Evolutionary conservation across 371 early-diverging fungal genomes (phyloP).

Genomic region (Rhizopus arrhizus): DNA sequence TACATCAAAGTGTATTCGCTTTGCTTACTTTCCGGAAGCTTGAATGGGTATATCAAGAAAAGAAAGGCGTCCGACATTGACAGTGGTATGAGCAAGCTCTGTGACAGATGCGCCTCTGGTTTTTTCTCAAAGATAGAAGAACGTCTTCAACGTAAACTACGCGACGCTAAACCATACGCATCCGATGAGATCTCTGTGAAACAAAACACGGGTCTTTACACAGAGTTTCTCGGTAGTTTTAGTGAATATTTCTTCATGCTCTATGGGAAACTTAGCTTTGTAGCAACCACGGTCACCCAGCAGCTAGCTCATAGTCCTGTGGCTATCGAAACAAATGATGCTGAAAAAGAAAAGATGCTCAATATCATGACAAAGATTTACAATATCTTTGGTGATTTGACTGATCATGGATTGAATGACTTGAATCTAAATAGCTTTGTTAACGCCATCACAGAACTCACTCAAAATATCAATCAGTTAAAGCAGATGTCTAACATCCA

Average conservation of each 20-base stretch:
- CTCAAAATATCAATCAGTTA: neutral
- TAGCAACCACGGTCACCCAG: neutral
- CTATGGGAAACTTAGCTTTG: slow-evolving; percentile 9
- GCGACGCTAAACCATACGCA: neutral
- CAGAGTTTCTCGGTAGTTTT: slow-evolving; percentile 14
- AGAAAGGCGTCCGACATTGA: neutral
- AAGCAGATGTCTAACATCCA: neutral
- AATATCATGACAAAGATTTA: slow-evolving; percentile 1
- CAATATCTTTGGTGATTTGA: neutral
- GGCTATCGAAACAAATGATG: neutral
- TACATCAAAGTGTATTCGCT: slow-evolving; percentile 17
- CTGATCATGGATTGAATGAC: neutral
- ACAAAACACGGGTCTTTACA: neutral
- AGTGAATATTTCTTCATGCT: slow-evolving; percentile 20
- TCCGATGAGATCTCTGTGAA: neutral
- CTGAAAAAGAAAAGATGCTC: neutral
- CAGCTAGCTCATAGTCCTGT: neutral
- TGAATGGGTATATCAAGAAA: neutral
- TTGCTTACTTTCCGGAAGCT: neutral
- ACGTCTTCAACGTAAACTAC: neutral
- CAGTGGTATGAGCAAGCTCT: neutral
- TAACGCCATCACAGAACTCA: neutral
- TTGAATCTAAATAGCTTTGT: slow-evolving; percentile 10
- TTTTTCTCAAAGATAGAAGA: neutral
- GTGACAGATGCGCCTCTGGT: neutral